Base-by-base conservation (phyloP, 495 filamentous ascomycete species). In the Bacidia rubella region DNA sequence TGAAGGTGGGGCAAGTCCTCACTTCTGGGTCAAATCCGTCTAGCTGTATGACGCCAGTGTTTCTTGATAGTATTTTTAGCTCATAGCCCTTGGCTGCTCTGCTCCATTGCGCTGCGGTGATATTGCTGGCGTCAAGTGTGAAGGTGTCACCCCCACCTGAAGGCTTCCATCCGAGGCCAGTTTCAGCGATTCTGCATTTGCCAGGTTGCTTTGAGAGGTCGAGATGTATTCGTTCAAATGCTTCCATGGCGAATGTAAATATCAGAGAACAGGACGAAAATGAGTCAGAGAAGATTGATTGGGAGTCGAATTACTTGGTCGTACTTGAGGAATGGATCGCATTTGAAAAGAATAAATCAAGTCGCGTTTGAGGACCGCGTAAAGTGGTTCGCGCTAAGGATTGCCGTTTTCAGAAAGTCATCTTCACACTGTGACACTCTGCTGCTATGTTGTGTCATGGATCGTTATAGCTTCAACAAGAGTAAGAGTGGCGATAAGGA, bases 21-120 rank as follows among this genome's bases (percentile, higher is more conserved):
- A 93, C 89, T 70, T 97, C 92, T 63, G 86, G 82, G 51, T 86
- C 78, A 64, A 97, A 99, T 10, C 93, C 93, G 68, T 99, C 93
- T 12, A 99, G 74, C 64, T 95, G 92, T 49, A 95, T 82, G 52
- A 96, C 81, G 43, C 86, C 87, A 35, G 85, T 83, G 23, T 78
- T 83, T 54, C 92, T 72, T 57, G 85, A 82, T 47, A 90, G 67
- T 41, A 97, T 82, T 71, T 93, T 97, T 61, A 97, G 66, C 68
- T 99, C 93, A 65, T 83, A 92, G 49, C 93, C 93, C 64, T 83
- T 85, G 15, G 89, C 81, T 29, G 90, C 93, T 54, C 88, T 79
- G 68, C 89, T 96, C 93, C 93, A 99, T 62, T 97, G 92, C 43
- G 90, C 90, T 49, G 73, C 77, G 53, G 73, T 75, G 55, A 97